Evolutionary conservation across 768 basidiomycete species (phyloP).

Genomic region (Pleurotus ostreatus): DNA sequence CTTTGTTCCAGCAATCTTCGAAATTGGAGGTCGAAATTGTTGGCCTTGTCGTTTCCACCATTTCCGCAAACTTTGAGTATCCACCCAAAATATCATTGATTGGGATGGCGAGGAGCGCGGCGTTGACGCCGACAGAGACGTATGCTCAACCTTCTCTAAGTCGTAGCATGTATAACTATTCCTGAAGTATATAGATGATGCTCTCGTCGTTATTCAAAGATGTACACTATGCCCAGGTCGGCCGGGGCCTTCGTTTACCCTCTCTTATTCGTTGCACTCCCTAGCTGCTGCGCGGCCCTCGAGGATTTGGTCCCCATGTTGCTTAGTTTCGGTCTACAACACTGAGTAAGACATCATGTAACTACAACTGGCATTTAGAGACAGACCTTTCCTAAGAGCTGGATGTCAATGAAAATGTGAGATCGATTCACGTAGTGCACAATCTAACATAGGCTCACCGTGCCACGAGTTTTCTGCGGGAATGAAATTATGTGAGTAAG

Average conservation of each 20-base stretch:
- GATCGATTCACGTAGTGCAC: neutral
- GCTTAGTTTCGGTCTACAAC: constrained; percentile 37
- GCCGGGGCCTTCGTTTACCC: neutral
- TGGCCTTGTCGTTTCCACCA: too few relatives aligned
- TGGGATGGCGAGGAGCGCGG: neutral
- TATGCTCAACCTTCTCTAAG: too few relatives aligned
- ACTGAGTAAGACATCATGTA: neutral
- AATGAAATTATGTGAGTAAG: neutral
- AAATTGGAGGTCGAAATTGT: neutral
- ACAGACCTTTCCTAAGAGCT: constrained; percentile 31
- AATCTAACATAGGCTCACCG: constrained; percentile 21
- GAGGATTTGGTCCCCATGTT: constrained; percentile 51
- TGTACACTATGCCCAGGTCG: neutral
- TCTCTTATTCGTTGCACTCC: neutral
- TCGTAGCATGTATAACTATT: too few relatives aligned
- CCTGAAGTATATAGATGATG: neutral
- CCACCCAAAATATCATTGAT: neutral
- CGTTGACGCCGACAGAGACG: too few relatives aligned
- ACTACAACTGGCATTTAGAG: neutral
- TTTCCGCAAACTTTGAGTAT: too few relatives aligned
- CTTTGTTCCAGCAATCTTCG: neutral
- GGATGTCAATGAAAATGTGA: neutral
- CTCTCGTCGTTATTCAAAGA: neutral
- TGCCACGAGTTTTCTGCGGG: constrained; percentile 38
- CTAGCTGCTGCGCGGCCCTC: constrained; percentile 39